These are phyloP conservation scores for Psilocybe subaeruginosa DNA, from an alignment of 768 basidiomycete species.

Conservation along the genomic window DNA sequence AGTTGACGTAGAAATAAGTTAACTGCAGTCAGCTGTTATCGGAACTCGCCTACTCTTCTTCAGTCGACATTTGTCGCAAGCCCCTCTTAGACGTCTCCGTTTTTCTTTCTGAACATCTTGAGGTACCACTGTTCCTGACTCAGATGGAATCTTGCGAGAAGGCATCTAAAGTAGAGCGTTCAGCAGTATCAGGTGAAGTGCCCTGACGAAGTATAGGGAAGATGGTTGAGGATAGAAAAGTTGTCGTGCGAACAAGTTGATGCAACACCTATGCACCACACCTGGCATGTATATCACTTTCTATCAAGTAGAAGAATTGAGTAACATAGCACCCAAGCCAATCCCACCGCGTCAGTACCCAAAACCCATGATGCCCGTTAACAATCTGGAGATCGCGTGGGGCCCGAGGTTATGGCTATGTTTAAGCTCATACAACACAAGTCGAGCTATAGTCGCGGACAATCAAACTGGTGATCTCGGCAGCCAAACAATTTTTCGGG, in stretches of 20 bases:
- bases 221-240: no score
- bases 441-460: no score
- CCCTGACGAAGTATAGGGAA: no score
- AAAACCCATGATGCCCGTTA: not conserved
- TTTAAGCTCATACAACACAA: not conserved
- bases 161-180: not conserved
- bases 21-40: not conserved
- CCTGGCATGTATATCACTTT: no score
- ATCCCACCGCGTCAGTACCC: not conserved
- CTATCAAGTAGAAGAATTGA: no score
- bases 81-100: slow-evolving; percentile 43
- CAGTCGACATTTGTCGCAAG: slow-evolving; percentile 49
- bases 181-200: no score
- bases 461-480: no score
- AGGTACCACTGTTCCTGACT: not conserved
- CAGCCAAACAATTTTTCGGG: no score
- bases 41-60: slow-evolving; percentile 37
- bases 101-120: slow-evolving; percentile 25
- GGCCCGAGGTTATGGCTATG: not conserved
- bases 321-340: no score
- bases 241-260: no score
- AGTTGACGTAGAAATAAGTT: not conserved
- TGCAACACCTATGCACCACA: no score
- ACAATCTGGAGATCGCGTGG: not conserved
- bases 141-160: not conserved